These are phyloP conservation scores for Podospora fimiseda DNA, from an alignment of 495 filamentous ascomycete species.

Conservation along the genomic window DNA sequence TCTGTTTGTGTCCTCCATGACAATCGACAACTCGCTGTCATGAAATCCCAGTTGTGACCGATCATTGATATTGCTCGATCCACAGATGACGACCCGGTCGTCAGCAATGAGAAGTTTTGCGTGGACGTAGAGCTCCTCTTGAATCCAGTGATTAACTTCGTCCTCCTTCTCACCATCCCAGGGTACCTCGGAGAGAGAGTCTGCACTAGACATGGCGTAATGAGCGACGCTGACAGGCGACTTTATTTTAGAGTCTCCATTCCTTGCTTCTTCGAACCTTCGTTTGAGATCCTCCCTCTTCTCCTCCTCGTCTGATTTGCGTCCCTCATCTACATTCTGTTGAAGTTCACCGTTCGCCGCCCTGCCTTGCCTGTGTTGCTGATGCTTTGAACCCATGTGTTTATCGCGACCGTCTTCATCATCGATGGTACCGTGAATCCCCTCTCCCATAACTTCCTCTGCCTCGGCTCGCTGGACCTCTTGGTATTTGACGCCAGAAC, in stretches of 20 bases:
- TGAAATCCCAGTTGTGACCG: constrained; percentile 84
- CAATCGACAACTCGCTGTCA: constrained; percentile 87
- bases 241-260: constrained; percentile 34
- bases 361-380: constrained; percentile 33
- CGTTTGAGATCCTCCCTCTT: constrained; percentile 47
- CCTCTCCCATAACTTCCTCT: constrained; percentile 74
- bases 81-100: constrained; percentile 75
- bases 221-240: constrained; percentile 69
- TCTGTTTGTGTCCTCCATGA: constrained; percentile 79
- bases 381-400: constrained; percentile 33
- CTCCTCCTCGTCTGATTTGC: constrained; percentile 49
- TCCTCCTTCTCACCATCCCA: constrained; percentile 64
- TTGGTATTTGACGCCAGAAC: constrained; percentile 74
- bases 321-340: constrained; percentile 44
- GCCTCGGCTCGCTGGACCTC: constrained; percentile 81
- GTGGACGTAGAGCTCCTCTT: constrained; percentile 93
- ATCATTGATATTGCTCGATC: constrained; percentile 88
- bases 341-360: constrained; percentile 35
- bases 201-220: constrained; percentile 68
- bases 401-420: constrained; percentile 31
- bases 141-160: constrained; percentile 81
- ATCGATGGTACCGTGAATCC: constrained; percentile 55
- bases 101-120: constrained; percentile 84
- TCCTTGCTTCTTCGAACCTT: constrained; percentile 56
- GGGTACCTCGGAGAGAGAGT: constrained; percentile 57